A percentile compares a stretch with the other conserved stretches of the same genome.
These are phyloP conservation scores for Calocybe cyanea DNA, from an alignment of 768 basidiomycete species.

Conservation along the genomic window DNA sequence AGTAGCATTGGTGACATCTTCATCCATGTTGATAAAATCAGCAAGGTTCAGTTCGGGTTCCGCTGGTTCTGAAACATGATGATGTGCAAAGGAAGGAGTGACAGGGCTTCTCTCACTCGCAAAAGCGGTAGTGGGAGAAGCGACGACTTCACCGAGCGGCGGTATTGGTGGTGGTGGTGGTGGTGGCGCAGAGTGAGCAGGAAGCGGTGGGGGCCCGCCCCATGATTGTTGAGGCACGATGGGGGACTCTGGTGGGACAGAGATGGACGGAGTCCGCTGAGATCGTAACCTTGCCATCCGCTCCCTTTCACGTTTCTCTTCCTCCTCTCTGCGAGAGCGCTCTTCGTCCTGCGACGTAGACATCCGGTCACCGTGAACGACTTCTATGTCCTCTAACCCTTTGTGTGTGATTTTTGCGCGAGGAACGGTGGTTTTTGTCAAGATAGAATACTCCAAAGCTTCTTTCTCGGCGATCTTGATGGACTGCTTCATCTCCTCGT, in stretches of 20 bases:
- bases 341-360: constrained; percentile 45
- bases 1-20: constrained; percentile 43
- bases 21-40: constrained; percentile 77
- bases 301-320: constrained; percentile 69
- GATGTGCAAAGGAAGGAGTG: constrained; percentile 3
- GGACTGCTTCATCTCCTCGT: constrained; percentile 80
- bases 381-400: constrained; percentile 87
- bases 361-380: constrained; percentile 47
- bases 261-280: constrained; percentile 52
- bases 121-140: constrained; percentile 24
- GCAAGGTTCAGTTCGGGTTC: constrained; percentile 71
- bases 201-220: constrained; percentile 61
- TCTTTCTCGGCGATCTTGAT: constrained; percentile 82
- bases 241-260: constrained; percentile 74
- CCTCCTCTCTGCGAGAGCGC: constrained; percentile 59
- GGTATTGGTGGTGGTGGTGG: too few species aligned
- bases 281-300: constrained; percentile 58
- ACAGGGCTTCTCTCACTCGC: constrained; percentile 17
- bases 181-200: constrained; percentile 39
- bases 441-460: constrained; percentile 80
- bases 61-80: constrained; percentile 33
- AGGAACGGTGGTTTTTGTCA: constrained; percentile 66
- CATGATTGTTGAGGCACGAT: constrained; percentile 44
- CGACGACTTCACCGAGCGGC: constrained; percentile 17
- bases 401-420: constrained; percentile 88